Conservation (phyloP, 768 basidiomycete genomes). For the Glaciozyma antarctica region DNA sequence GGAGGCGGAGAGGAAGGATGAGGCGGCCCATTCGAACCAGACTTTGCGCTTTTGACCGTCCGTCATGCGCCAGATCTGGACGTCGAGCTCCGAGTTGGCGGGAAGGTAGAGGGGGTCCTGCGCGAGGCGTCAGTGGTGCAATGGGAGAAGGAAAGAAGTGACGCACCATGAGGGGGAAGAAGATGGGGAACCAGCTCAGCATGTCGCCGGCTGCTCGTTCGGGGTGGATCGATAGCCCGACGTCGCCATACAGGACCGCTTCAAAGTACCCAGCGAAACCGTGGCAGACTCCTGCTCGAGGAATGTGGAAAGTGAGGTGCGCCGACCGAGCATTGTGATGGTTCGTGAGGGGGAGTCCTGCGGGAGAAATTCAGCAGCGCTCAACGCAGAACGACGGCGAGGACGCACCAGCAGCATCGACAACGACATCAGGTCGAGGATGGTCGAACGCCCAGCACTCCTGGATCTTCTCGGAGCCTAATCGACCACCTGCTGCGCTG, state of each 20-base stretch:
- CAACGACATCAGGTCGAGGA: constrained; percentile 66
- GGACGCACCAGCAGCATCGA: constrained; percentile 45
- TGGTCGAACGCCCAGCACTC: constrained; percentile 98
- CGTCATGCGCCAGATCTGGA: constrained; percentile 88
- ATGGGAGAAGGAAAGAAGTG: constrained; percentile 3
- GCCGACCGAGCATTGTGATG: constrained; percentile 88
- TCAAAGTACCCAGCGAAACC: constrained; percentile 97
- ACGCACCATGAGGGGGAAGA: constrained; percentile 81
- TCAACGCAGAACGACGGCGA: not conserved
- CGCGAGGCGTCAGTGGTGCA: not conserved
- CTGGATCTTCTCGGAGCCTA: constrained; percentile 49
- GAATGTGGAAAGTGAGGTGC: constrained; percentile 78
- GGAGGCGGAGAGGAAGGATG: constrained; percentile 70
- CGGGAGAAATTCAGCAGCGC: not conserved
- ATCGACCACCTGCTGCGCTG: constrained; percentile 60
- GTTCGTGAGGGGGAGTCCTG: constrained; percentile 86
- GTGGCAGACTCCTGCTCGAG: constrained; percentile 84
- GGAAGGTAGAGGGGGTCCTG: constrained; percentile 92
- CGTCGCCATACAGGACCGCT: constrained; percentile 76
- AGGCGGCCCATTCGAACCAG: constrained; percentile 99
- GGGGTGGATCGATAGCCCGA: constrained; percentile 73
- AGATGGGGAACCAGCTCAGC: constrained; percentile 98
- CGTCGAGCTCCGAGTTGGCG: constrained; percentile 79
- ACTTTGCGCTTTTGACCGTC: constrained; percentile 63
- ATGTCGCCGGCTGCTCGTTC: constrained; percentile 79